A percentile compares a stretch with the other conserved stretches of the same genome.
Evolutionary conservation across 257 asterid species (phyloP).

Genomic region (Scutellaria barbata): DNA sequence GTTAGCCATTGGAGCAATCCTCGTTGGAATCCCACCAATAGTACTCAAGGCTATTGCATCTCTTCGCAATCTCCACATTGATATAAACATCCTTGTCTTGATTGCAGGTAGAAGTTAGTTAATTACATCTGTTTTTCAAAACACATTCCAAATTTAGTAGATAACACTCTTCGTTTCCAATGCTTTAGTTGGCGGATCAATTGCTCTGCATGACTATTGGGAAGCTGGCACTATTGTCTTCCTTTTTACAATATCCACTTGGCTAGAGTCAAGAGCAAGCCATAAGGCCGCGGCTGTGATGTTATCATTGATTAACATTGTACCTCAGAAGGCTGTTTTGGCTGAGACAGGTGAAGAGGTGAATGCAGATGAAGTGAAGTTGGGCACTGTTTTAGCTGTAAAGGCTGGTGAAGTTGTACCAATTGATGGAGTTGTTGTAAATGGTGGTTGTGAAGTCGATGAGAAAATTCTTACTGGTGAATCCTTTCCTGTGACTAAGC

Average conservation of each 20-base stretch:
- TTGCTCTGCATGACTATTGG: constrained; percentile 3
- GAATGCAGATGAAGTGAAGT: not conserved
- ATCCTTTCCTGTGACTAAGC: constrained; percentile 6
- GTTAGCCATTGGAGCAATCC: not conserved
- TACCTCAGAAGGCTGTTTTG: constrained; percentile 6
- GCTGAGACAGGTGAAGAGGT: constrained; percentile 10
- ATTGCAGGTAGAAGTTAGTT: not conserved
- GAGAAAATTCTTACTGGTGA: constrained; percentile 9
- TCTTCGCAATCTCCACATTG: not conserved
- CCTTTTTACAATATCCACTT: not conserved
- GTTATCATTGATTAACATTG: not conserved
- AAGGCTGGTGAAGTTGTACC: constrained; percentile 12
- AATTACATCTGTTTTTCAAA: no score
- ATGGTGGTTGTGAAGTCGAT: constrained; percentile 1
- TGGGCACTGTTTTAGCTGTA: constrained; percentile 1
- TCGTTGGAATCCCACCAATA: constrained; percentile 1
- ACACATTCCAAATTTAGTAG: not conserved
- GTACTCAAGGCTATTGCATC: constrained; percentile 9
- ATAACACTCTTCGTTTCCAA: not conserved
- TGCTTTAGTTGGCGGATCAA: constrained; percentile 1
- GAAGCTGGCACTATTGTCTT: constrained; percentile 11
- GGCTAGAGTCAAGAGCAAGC: constrained; percentile 11
- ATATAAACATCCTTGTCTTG: constrained; percentile 7
- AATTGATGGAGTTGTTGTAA: constrained; percentile 6
- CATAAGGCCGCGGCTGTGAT: constrained; percentile 14